A percentile compares a stretch with the other conserved stretches of the same genome.
Conservation (phyloP, 129 eudicot genomes). For the Apium graveolens region DNA sequence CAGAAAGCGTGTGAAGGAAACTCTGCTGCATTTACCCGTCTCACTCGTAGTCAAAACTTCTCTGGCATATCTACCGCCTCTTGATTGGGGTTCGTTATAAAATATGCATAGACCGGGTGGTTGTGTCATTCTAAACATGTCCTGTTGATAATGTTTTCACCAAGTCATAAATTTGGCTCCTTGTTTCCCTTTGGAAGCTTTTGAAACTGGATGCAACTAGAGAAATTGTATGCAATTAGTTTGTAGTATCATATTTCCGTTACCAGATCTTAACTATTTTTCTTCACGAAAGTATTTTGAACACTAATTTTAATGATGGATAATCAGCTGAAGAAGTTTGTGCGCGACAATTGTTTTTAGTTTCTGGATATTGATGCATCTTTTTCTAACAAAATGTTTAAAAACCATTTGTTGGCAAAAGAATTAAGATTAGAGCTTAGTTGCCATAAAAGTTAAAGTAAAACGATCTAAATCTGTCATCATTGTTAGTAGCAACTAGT, state of each 20-base stretch:
- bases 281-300: not conserved
- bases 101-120: not conserved
- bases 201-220: not conserved
- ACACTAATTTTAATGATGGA: not conserved
- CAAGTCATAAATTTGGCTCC: not conserved
- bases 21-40: not conserved
- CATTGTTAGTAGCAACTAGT: no score
- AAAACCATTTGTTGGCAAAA: not conserved
- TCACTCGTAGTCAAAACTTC: not conserved
- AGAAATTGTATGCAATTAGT: slow-evolving; percentile 3
- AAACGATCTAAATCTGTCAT: no score
- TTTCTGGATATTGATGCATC: not conserved
- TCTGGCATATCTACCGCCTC: not conserved
- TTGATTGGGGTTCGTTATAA: not conserved
- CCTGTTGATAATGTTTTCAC: not conserved
- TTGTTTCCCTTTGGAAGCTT: not conserved
- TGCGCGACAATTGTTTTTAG: no score
- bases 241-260: not conserved
- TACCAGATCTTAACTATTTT: not conserved
- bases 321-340: no score
- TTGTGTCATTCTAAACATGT: not conserved
- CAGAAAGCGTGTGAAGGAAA: not conserved
- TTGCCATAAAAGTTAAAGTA: not conserved
- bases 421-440: not conserved
- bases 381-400: no score